Conservation (phyloP, 768 basidiomycete species). For the Boletus reticuloceps region DNA sequence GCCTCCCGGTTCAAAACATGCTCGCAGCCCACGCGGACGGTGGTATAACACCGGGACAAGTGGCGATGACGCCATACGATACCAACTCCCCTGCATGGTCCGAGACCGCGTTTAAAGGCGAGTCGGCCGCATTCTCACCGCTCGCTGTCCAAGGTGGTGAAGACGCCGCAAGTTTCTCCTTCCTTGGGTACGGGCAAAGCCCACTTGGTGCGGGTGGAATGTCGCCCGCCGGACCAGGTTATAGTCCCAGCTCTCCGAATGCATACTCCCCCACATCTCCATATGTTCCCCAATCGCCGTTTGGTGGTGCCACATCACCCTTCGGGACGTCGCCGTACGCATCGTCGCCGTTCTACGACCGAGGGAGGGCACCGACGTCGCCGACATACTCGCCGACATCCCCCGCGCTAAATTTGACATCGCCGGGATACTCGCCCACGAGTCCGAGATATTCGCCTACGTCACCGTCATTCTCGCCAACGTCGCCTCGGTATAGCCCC, state of each 20-base stretch:
- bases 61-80: slow-evolving; percentile 96
- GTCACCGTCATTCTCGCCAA: slow-evolving; percentile 81
- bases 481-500: slow-evolving; percentile 82
- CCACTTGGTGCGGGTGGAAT: slow-evolving; percentile 81
- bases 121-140: slow-evolving; percentile 92
- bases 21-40: slow-evolving; percentile 77
- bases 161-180: slow-evolving; percentile 71
- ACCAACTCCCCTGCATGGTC: slow-evolving; percentile 85
- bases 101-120: slow-evolving; percentile 74
- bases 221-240: slow-evolving; percentile 86
- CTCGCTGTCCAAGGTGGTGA: slow-evolving; percentile 85
- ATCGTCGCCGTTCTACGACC: slow-evolving; percentile 80
- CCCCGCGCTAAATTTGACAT: slow-evolving; percentile 77
- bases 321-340: slow-evolving; percentile 79
- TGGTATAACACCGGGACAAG: slow-evolving; percentile 88
- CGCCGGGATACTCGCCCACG: slow-evolving; percentile 65
- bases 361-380: slow-evolving; percentile 63
- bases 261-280: slow-evolving; percentile 89
- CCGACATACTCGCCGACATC: slow-evolving; percentile 87
- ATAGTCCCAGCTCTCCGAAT: slow-evolving; percentile 90
- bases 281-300: slow-evolving; percentile 83
- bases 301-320: slow-evolving; percentile 77
- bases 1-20: slow-evolving; percentile 81
- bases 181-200: slow-evolving; percentile 80
- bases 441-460: slow-evolving; percentile 86